phyloP scores from a whole-genome alignment of 1,284 basidiomycete species.

The Moesziomyces sp. region DNA sequence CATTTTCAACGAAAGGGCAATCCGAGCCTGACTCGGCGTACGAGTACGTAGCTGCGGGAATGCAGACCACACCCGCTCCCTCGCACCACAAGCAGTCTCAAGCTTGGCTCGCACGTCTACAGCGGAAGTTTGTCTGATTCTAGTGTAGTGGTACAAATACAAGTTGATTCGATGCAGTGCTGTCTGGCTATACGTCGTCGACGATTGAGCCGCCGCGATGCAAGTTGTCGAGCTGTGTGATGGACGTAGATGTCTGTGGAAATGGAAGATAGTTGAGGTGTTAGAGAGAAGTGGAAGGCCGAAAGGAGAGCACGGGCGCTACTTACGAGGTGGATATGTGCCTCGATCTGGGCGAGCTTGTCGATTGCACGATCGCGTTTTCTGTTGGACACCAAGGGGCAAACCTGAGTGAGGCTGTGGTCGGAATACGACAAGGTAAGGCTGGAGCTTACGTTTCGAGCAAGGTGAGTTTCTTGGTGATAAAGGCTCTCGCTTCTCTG shows the following conservation, averaged over 20 bases:
- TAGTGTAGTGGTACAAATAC: slow-evolving; percentile 10
- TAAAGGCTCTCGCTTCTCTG: slow-evolving; percentile 46
- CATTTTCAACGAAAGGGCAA: no score
- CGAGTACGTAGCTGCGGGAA: no score
- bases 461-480: slow-evolving; percentile 39
- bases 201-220: slow-evolving; percentile 46
- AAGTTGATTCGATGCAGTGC: neutral
- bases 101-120: no score
- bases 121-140: no score
- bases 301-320: neutral
- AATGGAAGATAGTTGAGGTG: neutral
- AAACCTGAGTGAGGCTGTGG: neutral
- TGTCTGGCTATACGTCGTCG: slow-evolving; percentile 12
- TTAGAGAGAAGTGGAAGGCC: no score
- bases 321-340: slow-evolving; percentile 48
- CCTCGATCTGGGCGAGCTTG: slow-evolving; percentile 48
- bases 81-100: no score
- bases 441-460: slow-evolving; percentile 30
- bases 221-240: slow-evolving; percentile 50
- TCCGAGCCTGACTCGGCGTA: no score
- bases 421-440: neutral
- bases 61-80: no score
- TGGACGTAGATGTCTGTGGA: slow-evolving; percentile 35
- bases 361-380: slow-evolving; percentile 42
- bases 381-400: neutral